A percentile compares a stretch with the other conserved stretches of the same genome.
phyloP scores from a whole-genome alignment of 1,284 basidiomycete genomes.

The Rhodotorula sp. region DNA sequence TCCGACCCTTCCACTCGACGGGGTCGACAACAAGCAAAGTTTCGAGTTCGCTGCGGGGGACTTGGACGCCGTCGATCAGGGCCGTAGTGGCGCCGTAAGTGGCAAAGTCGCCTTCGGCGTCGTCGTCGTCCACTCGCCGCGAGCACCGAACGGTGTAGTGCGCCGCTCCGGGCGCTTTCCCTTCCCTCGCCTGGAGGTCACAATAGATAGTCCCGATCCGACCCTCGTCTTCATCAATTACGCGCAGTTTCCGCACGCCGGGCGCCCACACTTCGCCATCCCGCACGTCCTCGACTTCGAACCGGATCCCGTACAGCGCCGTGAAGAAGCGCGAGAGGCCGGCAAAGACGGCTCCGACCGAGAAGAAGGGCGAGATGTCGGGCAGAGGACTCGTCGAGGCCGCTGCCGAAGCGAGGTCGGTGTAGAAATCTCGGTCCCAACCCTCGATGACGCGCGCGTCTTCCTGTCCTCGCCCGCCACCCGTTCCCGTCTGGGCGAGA shows the following conservation, averaged over 20 bases:
- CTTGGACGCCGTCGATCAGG: conserved; percentile 51
- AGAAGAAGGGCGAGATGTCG: conserved; percentile 64
- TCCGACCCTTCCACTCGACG: conserved; percentile 57
- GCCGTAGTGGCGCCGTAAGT: conserved; percentile 20
- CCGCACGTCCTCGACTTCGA: conserved; percentile 61
- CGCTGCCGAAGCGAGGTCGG: conserved; percentile 19
- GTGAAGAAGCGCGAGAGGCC: conserved; percentile 80
- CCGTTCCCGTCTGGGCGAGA: conserved; percentile 52
- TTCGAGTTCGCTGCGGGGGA: conserved; percentile 43
- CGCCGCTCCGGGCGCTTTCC: conserved; percentile 87
- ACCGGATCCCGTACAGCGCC: conserved; percentile 79
- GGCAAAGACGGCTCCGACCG: conserved; percentile 80
- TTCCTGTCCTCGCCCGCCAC: conserved; percentile 8
- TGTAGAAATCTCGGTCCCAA: conserved; percentile 89
- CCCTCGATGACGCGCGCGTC: conserved; percentile 60
- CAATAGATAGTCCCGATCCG: conserved; percentile 91
- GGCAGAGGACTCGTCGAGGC: conserved; percentile 44
- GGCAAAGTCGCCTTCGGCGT: conserved; percentile 64
- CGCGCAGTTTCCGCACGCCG: conserved; percentile 80
- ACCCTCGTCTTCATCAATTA: conserved; percentile 80
- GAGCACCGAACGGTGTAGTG: conserved; percentile 98
- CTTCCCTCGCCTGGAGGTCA: conserved; percentile 79
- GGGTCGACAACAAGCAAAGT: conserved; percentile 29
- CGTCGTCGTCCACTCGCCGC: conserved; percentile 84
- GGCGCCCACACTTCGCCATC: conserved; percentile 91